phyloP scores from a whole-genome alignment of 805 yeast genomes.

The Kluyveromyces siamensis region DNA sequence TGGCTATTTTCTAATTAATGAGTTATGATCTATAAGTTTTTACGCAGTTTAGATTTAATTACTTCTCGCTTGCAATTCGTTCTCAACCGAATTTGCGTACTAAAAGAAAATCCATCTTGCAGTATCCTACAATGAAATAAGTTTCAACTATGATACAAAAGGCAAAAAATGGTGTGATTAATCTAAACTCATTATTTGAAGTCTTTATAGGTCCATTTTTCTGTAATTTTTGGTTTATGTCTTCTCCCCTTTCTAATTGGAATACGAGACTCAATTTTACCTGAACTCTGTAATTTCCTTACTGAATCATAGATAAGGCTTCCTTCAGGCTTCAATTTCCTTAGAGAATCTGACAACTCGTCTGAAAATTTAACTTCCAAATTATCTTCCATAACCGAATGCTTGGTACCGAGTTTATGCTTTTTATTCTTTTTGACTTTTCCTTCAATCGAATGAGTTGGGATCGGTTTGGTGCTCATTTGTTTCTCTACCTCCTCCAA shows the following conservation, averaged over 20 bases:
- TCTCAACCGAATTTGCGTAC: neutral
- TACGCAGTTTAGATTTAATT: no score
- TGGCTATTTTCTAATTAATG: conserved; percentile 10
- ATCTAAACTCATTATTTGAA: conserved; percentile 40
- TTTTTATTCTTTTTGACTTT: conserved; percentile 27
- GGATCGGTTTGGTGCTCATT: conserved; percentile 10
- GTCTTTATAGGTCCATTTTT: conserved; percentile 91
- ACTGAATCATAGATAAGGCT: conserved; percentile 74
- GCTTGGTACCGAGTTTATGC: conserved; percentile 37
- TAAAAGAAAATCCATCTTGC: no score
- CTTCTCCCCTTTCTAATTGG: conserved; percentile 53
- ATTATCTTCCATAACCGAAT: conserved; percentile 38
- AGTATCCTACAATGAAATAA: neutral
- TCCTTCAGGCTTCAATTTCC: conserved; percentile 86
- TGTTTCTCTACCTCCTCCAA: conserved; percentile 30
- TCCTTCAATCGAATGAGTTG: conserved; percentile 14
- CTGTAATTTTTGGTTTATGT: conserved; percentile 68
- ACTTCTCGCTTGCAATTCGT: neutral
- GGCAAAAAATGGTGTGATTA: neutral
- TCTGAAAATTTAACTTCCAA: conserved; percentile 77
- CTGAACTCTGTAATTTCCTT: conserved; percentile 72
- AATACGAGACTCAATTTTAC: conserved; percentile 78
- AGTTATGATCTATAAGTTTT: conserved; percentile 14
- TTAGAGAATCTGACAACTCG: conserved; percentile 77
- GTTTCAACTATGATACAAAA: neutral